Evolutionary conservation across 768 basidiomycete genomes (phyloP).

Genomic region (Suillus clintonianus): DNA sequence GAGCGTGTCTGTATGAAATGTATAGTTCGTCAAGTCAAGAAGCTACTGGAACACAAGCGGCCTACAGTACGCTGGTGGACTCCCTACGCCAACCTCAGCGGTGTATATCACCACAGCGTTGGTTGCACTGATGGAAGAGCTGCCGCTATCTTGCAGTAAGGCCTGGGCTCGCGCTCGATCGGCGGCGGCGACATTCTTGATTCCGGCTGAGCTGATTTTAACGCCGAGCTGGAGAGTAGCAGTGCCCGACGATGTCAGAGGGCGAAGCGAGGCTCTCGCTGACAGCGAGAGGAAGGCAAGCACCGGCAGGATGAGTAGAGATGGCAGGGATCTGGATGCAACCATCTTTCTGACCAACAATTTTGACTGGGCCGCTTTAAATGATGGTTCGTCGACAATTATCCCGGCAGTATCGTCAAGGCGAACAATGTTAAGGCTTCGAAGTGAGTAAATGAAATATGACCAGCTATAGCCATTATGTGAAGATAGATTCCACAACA

Average conservation of each 20-base stretch:
- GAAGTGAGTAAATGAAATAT: no score
- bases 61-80: background rate
- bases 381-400: background rate
- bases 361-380: background rate
- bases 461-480: no score
- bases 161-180: background rate
- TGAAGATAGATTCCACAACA: no score
- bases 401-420: background rate
- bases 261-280: background rate
- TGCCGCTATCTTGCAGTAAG: background rate
- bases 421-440: background rate
- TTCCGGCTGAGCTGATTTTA: background rate
- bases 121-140: background rate
- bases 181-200: background rate
- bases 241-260: background rate
- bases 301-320: background rate
- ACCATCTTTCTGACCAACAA: background rate
- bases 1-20: background rate
- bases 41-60: background rate
- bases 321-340: background rate
- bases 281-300: background rate
- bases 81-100: background rate
- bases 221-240: background rate
- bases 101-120: background rate
- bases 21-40: background rate